Evolutionary conservation across 2,329 filamentous ascomycete species (phyloP), one percentile per base, ranked within the genome.

Genomic region (Curvularia sp.): DNA sequence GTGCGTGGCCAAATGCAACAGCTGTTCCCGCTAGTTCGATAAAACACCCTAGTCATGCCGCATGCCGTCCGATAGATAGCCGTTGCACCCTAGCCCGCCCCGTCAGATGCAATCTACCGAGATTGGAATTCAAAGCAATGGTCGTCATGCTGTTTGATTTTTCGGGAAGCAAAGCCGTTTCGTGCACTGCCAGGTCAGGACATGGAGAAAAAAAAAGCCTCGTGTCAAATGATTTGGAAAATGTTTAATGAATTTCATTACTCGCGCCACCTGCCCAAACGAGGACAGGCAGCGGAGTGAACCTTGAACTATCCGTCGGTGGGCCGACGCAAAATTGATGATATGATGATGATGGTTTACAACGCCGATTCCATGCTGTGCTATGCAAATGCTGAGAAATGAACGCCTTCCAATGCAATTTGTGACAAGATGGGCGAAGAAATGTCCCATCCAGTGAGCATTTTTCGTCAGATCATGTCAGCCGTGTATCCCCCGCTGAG

Each of bases 361-460:
- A 57, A 57, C 55, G 55, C 55, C 55, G 23, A 30, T 57, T 48
- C 50, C 53, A 57, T 53, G 55, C 50, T 53, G 39, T 51, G 49
- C 23, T 50, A 41, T 59, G 56, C 56, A 54, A 55, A 56, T 59
- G 56, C 49, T 51, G 19, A 34, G 32, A 50, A 51, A 18, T 43
- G 38, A 57, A 57, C 54, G 54, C 55, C 55, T 43, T 38, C 43
- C 30, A 28, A 52, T 59, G 52, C 41, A 59, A 57, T 39, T 36
- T 32, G 28, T 49, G 43, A 59, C 27, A 27, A 43, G 57, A 59
- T 47, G 53, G 57, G 52, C 46, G 43, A 56, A 59, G 27, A 52
- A 46, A 53, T 61, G 55, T 49, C 61, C 47, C 53, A 56, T 59
- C 53, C 57, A 57, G 57, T 59, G 46, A 54, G 53, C 57, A 59